Base-by-base conservation (phyloP, 1,139 yeast genomes). In the Debaryomyces psychrophilus region DNA sequence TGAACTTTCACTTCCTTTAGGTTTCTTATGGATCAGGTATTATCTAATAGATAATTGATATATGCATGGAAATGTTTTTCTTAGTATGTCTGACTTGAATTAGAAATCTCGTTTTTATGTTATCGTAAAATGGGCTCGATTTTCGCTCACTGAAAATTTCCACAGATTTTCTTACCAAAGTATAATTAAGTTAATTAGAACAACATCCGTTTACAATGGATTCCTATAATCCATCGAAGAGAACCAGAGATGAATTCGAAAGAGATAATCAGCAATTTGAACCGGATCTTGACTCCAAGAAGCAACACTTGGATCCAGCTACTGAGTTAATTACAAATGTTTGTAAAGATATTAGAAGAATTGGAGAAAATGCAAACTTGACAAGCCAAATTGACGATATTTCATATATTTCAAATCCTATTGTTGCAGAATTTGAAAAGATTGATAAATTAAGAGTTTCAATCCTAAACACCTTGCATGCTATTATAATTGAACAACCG, bases 401-500 rank as follows among this genome's bases (percentile, higher is more conserved):
- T 38, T 81, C 86, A 44, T 82, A 83, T 61, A 82, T 77, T 62
- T 78, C 82, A 51, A 82, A 73, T 50, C 92, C 86, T 12, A 83
- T 83, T 35, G 82, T 82, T 39, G 83, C 82, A 29, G 90, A 85
- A 56, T 82, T 85, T 55, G 90, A 82, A 53, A 79, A 77, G 49
- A 87, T 85, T 48, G 85, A 82, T 51, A 77, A 76, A 46, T 79
- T 85, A 51, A 76, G 90, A 49, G 70, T 68, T 43, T 81, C 85
- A 14, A 72, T 87, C 18, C 71, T 86, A 56, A 75, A 77, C 44
- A 87, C 90, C 1, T 65, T 90, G 27, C 76, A 77, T 49, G 90
- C 96, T 1, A 80, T 88, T 37, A 74, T 87, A 8, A 67, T 79
- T 35, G 99, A 93, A 65, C 97, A 92, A 65, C 98, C 98, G 1